Evolutionary conservation across 257 asterid genomes (phyloP).

Genomic region (Gardenia jasminoides): DNA sequence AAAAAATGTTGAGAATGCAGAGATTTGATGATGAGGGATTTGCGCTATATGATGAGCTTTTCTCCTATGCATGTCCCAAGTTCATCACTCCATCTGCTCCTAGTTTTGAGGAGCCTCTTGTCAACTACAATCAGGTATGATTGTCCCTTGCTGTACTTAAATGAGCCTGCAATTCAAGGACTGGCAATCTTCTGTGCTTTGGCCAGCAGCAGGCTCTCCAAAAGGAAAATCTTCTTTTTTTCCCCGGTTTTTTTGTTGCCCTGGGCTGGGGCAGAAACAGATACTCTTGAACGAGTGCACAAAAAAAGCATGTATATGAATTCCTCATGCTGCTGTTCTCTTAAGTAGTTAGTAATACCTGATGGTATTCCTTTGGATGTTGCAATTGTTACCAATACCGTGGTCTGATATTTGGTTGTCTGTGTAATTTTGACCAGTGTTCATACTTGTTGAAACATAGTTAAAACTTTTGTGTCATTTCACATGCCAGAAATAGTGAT

Average conservation of each 20-base stretch:
- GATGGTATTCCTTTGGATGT: background rate
- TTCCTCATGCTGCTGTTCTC: no score
- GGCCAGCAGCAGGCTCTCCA: background rate
- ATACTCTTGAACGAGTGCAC: background rate
- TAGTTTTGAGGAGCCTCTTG: constrained; percentile 94
- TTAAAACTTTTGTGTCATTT: background rate
- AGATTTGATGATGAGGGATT: constrained; percentile 82
- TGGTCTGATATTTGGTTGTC: background rate
- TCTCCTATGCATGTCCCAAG: constrained; percentile 98
- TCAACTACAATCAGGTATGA: constrained; percentile 92
- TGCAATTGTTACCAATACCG: background rate
- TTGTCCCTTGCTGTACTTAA: background rate
- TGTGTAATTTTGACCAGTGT: background rate
- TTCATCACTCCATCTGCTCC: constrained; percentile 97
- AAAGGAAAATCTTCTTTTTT: background rate
- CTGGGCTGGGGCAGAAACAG: no score
- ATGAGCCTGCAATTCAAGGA: background rate
- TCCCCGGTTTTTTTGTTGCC: no score
- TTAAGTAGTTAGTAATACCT: background rate
- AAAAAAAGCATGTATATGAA: no score
- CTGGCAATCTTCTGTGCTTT: background rate
- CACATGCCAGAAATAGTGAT: background rate
- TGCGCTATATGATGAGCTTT: constrained; percentile 87
- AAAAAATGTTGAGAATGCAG: constrained; percentile 90
- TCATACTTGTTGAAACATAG: background rate